Conservation (phyloP, 495 filamentous ascomycete genomes). For the Penicillium paxilli region DNA sequence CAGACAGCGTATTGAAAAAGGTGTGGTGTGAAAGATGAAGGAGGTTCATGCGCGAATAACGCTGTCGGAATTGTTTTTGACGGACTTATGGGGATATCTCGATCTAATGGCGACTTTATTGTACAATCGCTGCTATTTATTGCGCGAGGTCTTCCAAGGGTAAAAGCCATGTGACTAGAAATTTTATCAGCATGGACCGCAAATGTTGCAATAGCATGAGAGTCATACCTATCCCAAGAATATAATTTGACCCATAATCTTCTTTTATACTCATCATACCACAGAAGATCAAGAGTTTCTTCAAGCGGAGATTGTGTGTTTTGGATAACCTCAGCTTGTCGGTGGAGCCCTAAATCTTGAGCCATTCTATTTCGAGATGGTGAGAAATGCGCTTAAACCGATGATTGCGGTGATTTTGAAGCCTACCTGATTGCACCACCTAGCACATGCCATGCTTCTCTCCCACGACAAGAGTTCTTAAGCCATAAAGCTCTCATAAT, state of each 20-base stretch:
- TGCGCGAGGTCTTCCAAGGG: constrained; percentile 1
- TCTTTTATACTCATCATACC: constrained; percentile 4
- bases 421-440: neutral
- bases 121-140: constrained; percentile 11
- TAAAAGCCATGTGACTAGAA: constrained; percentile 6
- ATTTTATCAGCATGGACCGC: neutral
- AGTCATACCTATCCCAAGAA: neutral
- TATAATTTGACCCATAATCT: constrained; percentile 4
- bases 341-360: neutral
- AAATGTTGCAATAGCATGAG: neutral
- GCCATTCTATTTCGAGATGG: neutral
- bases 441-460: constrained; percentile 3
- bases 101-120: constrained; percentile 1
- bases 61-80: constrained; percentile 6
- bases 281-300: neutral
- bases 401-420: neutral
- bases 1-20: constrained; percentile 7
- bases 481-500: constrained; percentile 3
- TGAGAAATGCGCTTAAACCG: neutral
- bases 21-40: constrained; percentile 8
- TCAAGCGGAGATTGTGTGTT: neutral
- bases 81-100: constrained; percentile 4
- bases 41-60: constrained; percentile 4
- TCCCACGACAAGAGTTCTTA: neutral
- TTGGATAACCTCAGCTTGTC: neutral